Percentiles rank a stretch among this genome's conserved stretches.
Conservation (phyloP, 352 stramenopile genomes). For the Globisporangium carolinianum region DNA sequence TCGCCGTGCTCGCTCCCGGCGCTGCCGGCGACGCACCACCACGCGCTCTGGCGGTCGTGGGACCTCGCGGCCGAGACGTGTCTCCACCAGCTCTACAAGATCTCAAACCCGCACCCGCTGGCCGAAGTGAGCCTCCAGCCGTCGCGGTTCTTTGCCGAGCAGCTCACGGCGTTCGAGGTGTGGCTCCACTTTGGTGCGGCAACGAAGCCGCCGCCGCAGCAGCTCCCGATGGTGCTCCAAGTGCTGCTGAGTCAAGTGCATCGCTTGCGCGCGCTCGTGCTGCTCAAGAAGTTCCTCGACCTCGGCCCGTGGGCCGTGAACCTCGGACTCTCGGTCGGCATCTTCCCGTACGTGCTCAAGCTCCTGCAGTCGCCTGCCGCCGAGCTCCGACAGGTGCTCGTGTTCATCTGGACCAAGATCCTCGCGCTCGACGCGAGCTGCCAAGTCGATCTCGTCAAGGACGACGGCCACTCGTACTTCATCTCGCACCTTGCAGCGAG, state of each 20-base stretch:
- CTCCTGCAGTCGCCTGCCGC: slow-evolving; percentile 92
- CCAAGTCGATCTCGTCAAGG: slow-evolving; percentile 95
- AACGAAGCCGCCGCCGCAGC: slow-evolving; percentile 89
- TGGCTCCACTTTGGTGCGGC: slow-evolving; percentile 95
- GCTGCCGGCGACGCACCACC: slow-evolving; percentile 93
- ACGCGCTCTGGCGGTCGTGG: slow-evolving; percentile 98
- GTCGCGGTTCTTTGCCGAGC: slow-evolving; percentile 97
- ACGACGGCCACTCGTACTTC: slow-evolving; percentile 94
- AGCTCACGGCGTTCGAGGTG: slow-evolving; percentile 98
- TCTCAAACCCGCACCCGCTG: slow-evolving; percentile 59
- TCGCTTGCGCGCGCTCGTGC: slow-evolving; percentile 92
- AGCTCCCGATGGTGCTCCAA: slow-evolving; percentile 98
- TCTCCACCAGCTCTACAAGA: slow-evolving; percentile 92
- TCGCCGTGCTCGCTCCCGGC: slow-evolving; percentile 90
- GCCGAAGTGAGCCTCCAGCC: slow-evolving; percentile 71
- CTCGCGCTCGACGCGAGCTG: slow-evolving; percentile 95
- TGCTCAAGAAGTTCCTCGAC: slow-evolving; percentile 96
- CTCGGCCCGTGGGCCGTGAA: slow-evolving; percentile 90
- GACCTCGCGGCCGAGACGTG: slow-evolving; percentile 97
- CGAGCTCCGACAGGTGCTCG: slow-evolving; percentile 95
- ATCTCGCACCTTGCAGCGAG: slow-evolving; percentile 88
- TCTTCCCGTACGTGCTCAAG: slow-evolving; percentile 99
- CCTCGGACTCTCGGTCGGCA: slow-evolving; percentile 91
- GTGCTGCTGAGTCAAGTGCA: slow-evolving; percentile 96
- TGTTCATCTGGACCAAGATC: slow-evolving; percentile 93